phyloP scores from a whole-genome alignment of 306 rosid species.

The Hylodesmum podocarpum region DNA sequence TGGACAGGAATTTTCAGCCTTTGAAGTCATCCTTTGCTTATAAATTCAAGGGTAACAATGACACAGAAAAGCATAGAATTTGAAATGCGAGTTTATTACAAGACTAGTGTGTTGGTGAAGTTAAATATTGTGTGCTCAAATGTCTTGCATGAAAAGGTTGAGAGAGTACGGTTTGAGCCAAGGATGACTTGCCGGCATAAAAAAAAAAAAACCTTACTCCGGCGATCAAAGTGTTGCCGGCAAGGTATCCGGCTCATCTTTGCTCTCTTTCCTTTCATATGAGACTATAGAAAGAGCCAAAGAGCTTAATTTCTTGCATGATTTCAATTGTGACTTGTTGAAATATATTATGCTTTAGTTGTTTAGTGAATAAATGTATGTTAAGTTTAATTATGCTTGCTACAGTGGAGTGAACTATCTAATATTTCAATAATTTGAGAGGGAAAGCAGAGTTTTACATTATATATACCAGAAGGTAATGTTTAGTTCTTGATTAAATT shows the following conservation, averaged over 20 bases:
- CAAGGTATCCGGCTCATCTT: slow-evolving; percentile 25
- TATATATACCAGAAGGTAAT: background rate
- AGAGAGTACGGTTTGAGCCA: slow-evolving; percentile 50
- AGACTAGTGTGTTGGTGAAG: background rate
- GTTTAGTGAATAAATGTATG: background rate
- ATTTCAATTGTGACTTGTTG: background rate
- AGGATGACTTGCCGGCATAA: slow-evolving; percentile 54
- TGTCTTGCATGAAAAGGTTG: slow-evolving; percentile 34
- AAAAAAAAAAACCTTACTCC: background rate
- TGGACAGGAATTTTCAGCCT: slow-evolving; percentile 15
- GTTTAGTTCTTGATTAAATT: too few relatives aligned
- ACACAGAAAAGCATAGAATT: background rate
- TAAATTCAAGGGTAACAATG: slow-evolving; percentile 27
- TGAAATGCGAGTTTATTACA: background rate
- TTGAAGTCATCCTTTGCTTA: slow-evolving; percentile 33
- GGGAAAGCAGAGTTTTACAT: background rate
- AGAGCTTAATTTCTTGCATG: background rate
- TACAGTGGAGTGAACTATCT: background rate
- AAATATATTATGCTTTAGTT: background rate
- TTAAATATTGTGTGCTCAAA: slow-evolving; percentile 17
- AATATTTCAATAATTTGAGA: background rate
- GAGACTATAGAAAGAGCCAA: slow-evolving; percentile 14
- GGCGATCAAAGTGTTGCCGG: slow-evolving; percentile 16
- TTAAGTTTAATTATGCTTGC: background rate
- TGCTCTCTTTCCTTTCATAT: slow-evolving; percentile 37